These are phyloP conservation scores for Taphrina sp. DNA, from an alignment of 1,139 yeast genomes.

Conservation along the genomic window DNA sequence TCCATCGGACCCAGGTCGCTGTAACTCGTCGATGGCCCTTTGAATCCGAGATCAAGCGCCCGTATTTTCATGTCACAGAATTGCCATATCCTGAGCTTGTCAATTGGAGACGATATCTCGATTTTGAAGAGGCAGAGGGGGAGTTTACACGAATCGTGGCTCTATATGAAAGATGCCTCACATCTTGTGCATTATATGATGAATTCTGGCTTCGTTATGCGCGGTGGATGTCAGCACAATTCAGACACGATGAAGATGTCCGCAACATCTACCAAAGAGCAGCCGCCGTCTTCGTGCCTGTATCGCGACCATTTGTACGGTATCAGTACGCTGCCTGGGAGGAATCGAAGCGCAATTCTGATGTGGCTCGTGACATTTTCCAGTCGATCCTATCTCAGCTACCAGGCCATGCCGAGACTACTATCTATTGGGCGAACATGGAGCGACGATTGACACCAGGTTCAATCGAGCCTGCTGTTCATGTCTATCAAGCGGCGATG, in stretches of 20 bases:
- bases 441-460: constrained; percentile 36
- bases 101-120: constrained; percentile 62
- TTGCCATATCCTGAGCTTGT: constrained; percentile 52
- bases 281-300: constrained; percentile 42
- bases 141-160: constrained; percentile 45
- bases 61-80: constrained; percentile 52
- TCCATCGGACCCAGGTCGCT: constrained; percentile 60
- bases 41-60: constrained; percentile 59
- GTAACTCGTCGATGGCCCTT: constrained; percentile 61
- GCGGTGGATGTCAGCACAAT: constrained; percentile 47
- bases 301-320: constrained; percentile 43
- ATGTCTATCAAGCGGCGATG: constrained; percentile 39
- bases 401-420: constrained; percentile 43
- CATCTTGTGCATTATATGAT: constrained; percentile 50
- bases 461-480: constrained; percentile 38
- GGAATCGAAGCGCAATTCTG: constrained; percentile 42
- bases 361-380: constrained; percentile 43
- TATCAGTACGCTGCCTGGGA: constrained; percentile 45
- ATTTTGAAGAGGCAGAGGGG: constrained; percentile 51
- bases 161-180: constrained; percentile 56
- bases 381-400: constrained; percentile 40
- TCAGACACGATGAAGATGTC: constrained; percentile 39
- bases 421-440: constrained; percentile 39
- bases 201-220: constrained; percentile 64
- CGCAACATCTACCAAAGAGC: constrained; percentile 44